Base-by-base conservation (phyloP, 192 early-diverging fungal species). In the Entophlyctis helioformis region DNA sequence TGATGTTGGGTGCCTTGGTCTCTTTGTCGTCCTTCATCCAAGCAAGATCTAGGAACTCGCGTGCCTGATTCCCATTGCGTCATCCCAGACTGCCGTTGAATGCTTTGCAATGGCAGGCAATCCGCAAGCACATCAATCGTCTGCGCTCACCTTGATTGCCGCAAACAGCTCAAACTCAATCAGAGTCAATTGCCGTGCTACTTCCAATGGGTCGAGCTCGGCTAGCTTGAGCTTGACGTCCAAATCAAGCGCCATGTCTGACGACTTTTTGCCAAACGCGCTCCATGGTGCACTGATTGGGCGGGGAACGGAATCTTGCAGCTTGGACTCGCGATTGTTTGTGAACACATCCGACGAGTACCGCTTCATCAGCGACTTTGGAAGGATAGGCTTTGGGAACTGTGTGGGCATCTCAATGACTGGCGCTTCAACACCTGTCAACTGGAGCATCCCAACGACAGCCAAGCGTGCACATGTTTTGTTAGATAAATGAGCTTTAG, bases 1-100 rank as follows among this genome's bases (percentile, higher is more conserved):
- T 53, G 28, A 77, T 61, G 41, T 73, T 77, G 0, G 74, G 65
- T 3, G 74, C 62, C n/a, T 48, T 44, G 12, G 49, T 51, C 25
- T 77, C 74, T 45, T 74, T 77, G 59, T 63, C 64, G 13, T 65
- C 67, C 36, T 71, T 71, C 68, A 77, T 74, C 74, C 74, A 77
- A 1, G 59, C 55, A 37, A 72, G 46, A 47, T 65, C 68, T 0
- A 77, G 36, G 40, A 76, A 63, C 54, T 77, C 74, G 5, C 59
- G 32, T 16, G 59, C 42, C 69, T 71, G 35, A 11, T 13, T 13
- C 1, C 31, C 13, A 31, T 2, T 28, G 23, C 25, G 4, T 4
- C 18, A 19, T 50, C 6, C 6, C 13, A 13, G 1, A 18, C 5
- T 2, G 42, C 31, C 21, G 29, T n/a, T n/a, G n/a, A n/a, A n/a